A percentile compares a stretch with the other conserved stretches of the same genome.
Evolutionary conservation across 257 asterid genomes (phyloP).

Genomic region (Solanum medicagineum): DNA sequence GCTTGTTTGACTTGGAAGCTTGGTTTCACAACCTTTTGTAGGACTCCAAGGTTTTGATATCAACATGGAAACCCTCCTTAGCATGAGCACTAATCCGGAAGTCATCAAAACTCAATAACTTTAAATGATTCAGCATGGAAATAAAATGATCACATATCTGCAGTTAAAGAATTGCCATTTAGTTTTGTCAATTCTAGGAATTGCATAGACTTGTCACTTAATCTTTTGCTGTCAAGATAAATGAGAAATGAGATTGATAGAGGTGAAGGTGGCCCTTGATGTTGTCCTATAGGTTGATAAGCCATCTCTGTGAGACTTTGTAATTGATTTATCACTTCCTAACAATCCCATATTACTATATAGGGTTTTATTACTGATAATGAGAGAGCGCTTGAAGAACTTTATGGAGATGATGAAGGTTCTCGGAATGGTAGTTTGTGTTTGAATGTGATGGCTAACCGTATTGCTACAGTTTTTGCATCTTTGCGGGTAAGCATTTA

Average conservation of each 20-base stretch:
- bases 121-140: not conserved
- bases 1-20: not conserved
- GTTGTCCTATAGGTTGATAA: not conserved
- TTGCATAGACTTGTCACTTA: not conserved
- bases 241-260: not conserved
- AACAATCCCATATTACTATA: not conserved
- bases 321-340: not conserved
- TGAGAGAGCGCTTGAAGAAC: slow-evolving; percentile 92
- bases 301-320: not conserved
- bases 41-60: not conserved
- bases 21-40: not conserved
- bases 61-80: not conserved
- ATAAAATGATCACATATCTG: not conserved
- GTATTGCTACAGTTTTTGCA: slow-evolving; percentile 92
- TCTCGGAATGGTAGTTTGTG: slow-evolving; percentile 74
- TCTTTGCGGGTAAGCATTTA: slow-evolving; percentile 63
- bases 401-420: slow-evolving; percentile 88
- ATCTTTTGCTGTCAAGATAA: not conserved
- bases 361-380: slow-evolving; percentile 92
- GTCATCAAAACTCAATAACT: not conserved
- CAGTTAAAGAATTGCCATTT: not conserved
- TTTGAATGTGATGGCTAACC: slow-evolving; percentile 73
- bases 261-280: not conserved
- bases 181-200: not conserved
- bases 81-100: not conserved